These are phyloP conservation scores for Cercophora newfieldiana DNA, from an alignment of 495 filamentous ascomycete species.

Conservation along the genomic window DNA sequence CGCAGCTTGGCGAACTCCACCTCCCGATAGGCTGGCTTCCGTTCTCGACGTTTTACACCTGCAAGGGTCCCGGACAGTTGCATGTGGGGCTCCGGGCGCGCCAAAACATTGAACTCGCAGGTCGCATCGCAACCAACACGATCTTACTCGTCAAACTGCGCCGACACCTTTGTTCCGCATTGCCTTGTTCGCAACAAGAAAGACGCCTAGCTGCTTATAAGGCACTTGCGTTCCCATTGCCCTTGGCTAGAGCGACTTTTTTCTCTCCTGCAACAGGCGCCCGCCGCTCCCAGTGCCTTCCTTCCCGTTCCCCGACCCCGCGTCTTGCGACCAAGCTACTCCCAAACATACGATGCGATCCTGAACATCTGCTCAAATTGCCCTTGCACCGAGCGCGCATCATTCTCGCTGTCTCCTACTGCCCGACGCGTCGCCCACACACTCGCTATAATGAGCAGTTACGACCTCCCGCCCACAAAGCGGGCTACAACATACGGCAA, in stretches of 20 bases:
- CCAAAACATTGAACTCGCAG: background rate
- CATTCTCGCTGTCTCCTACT: background rate
- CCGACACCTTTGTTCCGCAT: background rate
- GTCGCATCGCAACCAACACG: background rate
- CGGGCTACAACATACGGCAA: conserved; percentile 45
- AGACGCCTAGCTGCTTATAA: background rate
- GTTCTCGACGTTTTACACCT: background rate
- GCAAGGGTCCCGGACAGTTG: background rate
- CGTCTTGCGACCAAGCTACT: background rate
- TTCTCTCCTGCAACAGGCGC: background rate
- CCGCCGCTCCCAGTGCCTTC: background rate
- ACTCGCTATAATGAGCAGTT: conserved; percentile 38
- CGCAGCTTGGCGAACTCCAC: conserved; percentile 7
- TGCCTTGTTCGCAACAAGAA: background rate
- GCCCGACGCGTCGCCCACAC: background rate
- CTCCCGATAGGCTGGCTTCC: background rate
- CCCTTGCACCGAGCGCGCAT: background rate
- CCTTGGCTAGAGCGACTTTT: background rate
- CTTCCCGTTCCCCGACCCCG: background rate
- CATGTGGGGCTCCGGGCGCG: background rate
- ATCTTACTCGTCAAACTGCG: background rate
- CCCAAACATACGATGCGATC: background rate
- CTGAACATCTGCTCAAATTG: background rate
- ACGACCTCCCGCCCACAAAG: conserved; percentile 39
- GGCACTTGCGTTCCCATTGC: background rate